Evolutionary conservation across 116 monocot species (phyloP).

Genomic region (Zostera marina): DNA sequence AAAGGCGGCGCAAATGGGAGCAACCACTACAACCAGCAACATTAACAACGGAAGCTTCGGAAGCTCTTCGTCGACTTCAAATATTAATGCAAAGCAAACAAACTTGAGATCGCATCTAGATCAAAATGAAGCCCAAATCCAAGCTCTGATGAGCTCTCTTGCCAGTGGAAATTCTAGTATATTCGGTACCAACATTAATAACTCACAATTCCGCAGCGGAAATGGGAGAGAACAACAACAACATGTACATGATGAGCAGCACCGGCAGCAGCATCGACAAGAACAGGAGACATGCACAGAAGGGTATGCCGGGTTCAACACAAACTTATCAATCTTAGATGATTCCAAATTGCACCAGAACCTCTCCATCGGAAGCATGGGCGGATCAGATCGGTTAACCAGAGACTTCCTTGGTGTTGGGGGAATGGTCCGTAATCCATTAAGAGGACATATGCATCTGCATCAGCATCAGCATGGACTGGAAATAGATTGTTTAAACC

Average conservation of each 20-base stretch:
- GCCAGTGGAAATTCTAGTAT: slow-evolving; percentile 16
- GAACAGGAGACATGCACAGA: neutral
- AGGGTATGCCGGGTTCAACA: slow-evolving; percentile 9
- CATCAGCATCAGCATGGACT: slow-evolving; percentile 10
- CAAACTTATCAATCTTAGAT: slow-evolving; percentile 11
- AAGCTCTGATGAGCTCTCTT: slow-evolving; percentile 44
- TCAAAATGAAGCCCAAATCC: slow-evolving; percentile 21
- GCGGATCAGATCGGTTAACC: slow-evolving; percentile 6
- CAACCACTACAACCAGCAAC: slow-evolving; percentile 23
- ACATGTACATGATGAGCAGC: neutral
- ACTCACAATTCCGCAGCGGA: neutral
- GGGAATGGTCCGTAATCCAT: slow-evolving; percentile 19
- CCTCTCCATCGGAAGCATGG: slow-evolving; percentile 4
- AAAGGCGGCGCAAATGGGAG: slow-evolving; percentile 59
- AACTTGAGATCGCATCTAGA: neutral
- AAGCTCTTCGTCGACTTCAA: slow-evolving; percentile 13
- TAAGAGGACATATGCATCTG: slow-evolving; percentile 19
- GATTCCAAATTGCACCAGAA: slow-evolving; percentile 17
- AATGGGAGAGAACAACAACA: neutral
- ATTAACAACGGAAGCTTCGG: slow-evolving; percentile 14
- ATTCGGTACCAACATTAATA: slow-evolving; percentile 4
- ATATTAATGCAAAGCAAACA: slow-evolving; percentile 1
- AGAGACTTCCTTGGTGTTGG: slow-evolving; percentile 11
- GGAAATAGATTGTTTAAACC: slow-evolving; percentile 22
- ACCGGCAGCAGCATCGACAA: too few relatives aligned